Evolutionary conservation across 2,329 filamentous ascomycete genomes (phyloP).

Genomic region (Fusarium miscanthi): DNA sequence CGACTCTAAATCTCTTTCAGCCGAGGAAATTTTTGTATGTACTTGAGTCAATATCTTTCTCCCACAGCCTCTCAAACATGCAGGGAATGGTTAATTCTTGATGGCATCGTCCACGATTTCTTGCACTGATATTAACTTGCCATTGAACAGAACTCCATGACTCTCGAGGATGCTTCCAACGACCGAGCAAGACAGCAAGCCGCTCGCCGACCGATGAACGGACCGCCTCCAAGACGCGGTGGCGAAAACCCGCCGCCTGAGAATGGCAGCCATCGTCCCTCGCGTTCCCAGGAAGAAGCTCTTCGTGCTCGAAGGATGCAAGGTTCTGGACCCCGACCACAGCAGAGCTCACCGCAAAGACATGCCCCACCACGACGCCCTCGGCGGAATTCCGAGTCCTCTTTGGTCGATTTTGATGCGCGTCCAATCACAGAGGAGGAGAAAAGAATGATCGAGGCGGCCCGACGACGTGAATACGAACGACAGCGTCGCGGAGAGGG

Average conservation of each 20-base stretch:
- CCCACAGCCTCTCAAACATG: not conserved
- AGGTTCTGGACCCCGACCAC: slow-evolving; percentile 50
- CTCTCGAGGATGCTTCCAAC: slow-evolving; percentile 67
- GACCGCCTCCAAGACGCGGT: slow-evolving; percentile 40
- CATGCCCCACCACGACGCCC: slow-evolving; percentile 54
- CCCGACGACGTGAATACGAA: slow-evolving; percentile 46
- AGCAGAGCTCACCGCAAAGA: slow-evolving; percentile 51
- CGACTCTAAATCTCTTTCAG: slow-evolving; percentile 61
- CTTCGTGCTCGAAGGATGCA: slow-evolving; percentile 59
- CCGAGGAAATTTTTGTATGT: slow-evolving; percentile 83
- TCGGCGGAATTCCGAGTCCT: slow-evolving; percentile 84
- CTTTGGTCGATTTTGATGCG: slow-evolving; percentile 68
- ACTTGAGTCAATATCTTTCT: not conserved
- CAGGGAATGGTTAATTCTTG: not conserved
- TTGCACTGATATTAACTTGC: slow-evolving; percentile 7
- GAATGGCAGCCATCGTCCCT: slow-evolving; percentile 65
- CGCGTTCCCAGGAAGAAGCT: slow-evolving; percentile 75
- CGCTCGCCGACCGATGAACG: slow-evolving; percentile 51
- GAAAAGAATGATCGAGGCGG: slow-evolving; percentile 52
- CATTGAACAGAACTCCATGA: slow-evolving; percentile 70
- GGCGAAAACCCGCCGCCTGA: slow-evolving; percentile 61
- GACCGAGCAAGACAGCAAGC: slow-evolving; percentile 53
- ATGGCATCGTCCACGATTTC: not conserved
- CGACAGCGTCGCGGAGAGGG: slow-evolving; percentile 39
- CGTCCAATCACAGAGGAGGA: slow-evolving; percentile 69